Base-by-base conservation (phyloP, 2,329 filamentous ascomycete genomes). In the Hypoxylon sp. region DNA sequence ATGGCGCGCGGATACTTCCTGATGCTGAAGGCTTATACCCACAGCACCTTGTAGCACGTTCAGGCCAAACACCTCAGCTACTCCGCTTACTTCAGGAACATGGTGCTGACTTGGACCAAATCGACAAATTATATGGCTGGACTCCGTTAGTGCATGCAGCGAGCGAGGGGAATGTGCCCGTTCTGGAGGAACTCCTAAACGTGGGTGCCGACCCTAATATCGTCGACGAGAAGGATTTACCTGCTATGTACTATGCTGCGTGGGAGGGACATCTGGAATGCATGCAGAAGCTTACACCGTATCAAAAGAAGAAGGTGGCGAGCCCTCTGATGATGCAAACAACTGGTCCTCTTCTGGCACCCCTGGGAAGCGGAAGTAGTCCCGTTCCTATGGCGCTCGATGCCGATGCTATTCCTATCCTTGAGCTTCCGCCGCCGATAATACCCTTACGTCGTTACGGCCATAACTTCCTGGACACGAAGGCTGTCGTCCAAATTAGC, bases 381-480 rank as follows among this genome's bases (percentile, higher is more conserved):
- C 87, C 90, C 14, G 78, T 86, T 64, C 85, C 88, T 14, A 91
- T 93, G 84, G 86, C 88, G 10, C 84, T 92, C 67, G 94, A 97
- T 74, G 88, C 88, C 0, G 95, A 98, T 80, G 93, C 92, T 1
- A 99, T 99, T 62, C 96, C 96, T 1, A 89, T 94, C 70, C 90
- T 99, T 33, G 94, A 95, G 73, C 86, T 99, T 11, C 96, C 96
- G 22, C 96, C 96, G 19, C 96, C 96, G 0, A 98, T 99, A 71
- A 98, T 99, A 72, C 96, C 96, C 0, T 85, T 98, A 52, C 89
- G 96, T 73, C 89, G 96, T 74, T 99, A 99, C 75, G 96, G 96
- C 14, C 96, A 99, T 83, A 99, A 98, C 80, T 99, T 99, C 85
- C 86, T 99, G 37, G 96, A 99, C 77, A 97, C 94, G 31, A 99